Percentiles rank a stretch among this genome's conserved stretches.
These are phyloP conservation scores for Cercophora scortea DNA, from an alignment of 495 filamentous ascomycete species.

Conservation along the genomic window DNA sequence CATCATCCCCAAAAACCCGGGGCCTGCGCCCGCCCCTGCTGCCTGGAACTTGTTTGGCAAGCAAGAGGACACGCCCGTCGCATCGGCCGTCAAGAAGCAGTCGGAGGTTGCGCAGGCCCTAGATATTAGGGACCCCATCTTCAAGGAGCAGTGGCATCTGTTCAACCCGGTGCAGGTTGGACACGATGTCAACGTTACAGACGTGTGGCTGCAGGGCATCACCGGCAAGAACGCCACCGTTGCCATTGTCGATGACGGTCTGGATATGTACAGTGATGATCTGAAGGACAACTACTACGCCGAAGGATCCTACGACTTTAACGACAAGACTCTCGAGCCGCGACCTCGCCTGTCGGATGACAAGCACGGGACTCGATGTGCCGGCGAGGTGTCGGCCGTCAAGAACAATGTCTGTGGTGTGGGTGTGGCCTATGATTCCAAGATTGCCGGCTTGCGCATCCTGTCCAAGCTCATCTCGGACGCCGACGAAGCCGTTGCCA, in stretches of 20 bases:
- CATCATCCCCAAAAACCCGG: conserved; percentile 37
- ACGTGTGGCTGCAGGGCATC: conserved; percentile 83
- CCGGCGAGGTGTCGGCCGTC: conserved; percentile 85
- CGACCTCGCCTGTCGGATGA: conserved; percentile 75
- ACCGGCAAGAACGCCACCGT: conserved; percentile 85
- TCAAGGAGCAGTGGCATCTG: conserved; percentile 91
- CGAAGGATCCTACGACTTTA: conserved; percentile 90
- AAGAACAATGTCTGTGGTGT: conserved; percentile 92
- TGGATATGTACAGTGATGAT: conserved; percentile 96
- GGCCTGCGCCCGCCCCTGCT: conserved; percentile 3
- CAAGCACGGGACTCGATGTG: conserved; percentile 85
- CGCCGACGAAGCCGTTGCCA: conserved; percentile 80
- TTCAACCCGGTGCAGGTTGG: conserved; percentile 74
- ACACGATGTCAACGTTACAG: conserved; percentile 92
- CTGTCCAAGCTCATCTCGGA: conserved; percentile 85
- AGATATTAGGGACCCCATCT: conserved; percentile 80
- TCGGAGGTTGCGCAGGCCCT: conserved; percentile 54
- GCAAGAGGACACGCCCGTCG: conserved; percentile 23
- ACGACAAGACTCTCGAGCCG: conserved; percentile 71
- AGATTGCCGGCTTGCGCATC: conserved; percentile 84
- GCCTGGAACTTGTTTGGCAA: conserved; percentile 7
- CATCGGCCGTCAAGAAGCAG: conserved; percentile 48
- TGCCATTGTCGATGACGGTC: conserved; percentile 89
- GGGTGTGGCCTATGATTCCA: conserved; percentile 88
- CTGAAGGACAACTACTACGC: conserved; percentile 87